A percentile compares a stretch with the other conserved stretches of the same genome.
Conservation (phyloP, 192 early-diverging fungal species). For the Coemansia sp. region DNA sequence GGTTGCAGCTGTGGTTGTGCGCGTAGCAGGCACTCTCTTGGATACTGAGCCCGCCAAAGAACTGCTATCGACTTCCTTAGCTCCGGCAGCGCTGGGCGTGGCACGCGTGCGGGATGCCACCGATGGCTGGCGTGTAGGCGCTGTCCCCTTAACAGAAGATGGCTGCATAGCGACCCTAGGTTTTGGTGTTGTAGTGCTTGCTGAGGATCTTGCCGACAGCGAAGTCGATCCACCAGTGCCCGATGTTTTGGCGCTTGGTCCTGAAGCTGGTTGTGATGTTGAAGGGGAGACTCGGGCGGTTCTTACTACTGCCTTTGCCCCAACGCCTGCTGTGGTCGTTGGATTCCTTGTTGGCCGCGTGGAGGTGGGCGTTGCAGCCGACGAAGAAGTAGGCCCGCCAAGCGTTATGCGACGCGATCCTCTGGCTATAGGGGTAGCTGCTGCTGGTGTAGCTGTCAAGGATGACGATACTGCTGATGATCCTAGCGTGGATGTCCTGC, state of each 20-base stretch:
- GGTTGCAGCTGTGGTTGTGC: not conserved
- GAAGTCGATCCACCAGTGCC: not conserved
- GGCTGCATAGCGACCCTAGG: not conserved
- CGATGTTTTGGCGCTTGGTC: not conserved
- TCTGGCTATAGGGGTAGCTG: not conserved
- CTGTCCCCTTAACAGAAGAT: not conserved
- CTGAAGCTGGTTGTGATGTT: not conserved
- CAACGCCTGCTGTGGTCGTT: not conserved
- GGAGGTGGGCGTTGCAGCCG: not conserved
- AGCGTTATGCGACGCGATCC: constrained; percentile 24
- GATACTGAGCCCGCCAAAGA: constrained; percentile 9
- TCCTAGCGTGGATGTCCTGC: constrained; percentile 2
- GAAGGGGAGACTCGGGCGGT: constrained; percentile 10
- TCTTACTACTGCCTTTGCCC: not conserved
- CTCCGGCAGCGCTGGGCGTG: not conserved
- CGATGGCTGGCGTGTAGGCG: not conserved
- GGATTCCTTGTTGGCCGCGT: constrained; percentile 10
- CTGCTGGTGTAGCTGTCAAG: not conserved
- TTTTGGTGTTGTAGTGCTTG: not conserved
- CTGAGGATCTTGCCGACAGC: not conserved
- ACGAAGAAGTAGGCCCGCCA: constrained; percentile 2
- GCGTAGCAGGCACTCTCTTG: not conserved
- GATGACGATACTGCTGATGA: constrained; percentile 11
- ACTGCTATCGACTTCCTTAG: not conserved
- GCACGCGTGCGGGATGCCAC: not conserved